phyloP scores from a whole-genome alignment of 352 stramenopile species.

The Phytopythium kandeliae region DNA sequence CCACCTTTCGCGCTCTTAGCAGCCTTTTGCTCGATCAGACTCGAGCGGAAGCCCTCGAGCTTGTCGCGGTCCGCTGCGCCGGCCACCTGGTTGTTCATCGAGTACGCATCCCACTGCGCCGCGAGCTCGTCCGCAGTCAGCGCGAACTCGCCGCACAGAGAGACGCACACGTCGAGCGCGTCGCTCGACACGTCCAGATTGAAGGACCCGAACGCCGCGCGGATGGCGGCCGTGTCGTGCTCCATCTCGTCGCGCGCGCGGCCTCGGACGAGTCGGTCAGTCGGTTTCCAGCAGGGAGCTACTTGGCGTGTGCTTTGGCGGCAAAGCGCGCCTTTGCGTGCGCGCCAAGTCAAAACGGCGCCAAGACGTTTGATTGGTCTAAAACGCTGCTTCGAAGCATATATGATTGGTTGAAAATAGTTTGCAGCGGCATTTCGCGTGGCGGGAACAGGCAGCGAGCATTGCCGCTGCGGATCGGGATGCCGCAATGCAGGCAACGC shows the following conservation, averaged over 20 bases:
- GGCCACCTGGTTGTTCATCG: slow-evolving; percentile 77
- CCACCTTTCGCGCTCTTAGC: slow-evolving; percentile 19
- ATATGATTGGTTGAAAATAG: no score
- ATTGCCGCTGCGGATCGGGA: no score
- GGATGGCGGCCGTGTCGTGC: slow-evolving; percentile 49
- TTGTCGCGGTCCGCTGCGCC: slow-evolving; percentile 49
- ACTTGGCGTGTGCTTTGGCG: slow-evolving; percentile 2
- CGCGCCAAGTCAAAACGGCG: slow-evolving; percentile 1
- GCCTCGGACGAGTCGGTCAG: neutral
- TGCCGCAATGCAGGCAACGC: no score
- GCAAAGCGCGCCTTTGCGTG: neutral
- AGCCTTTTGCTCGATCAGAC: slow-evolving; percentile 51
- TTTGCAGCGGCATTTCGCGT: no score
- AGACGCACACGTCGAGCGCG: slow-evolving; percentile 55
- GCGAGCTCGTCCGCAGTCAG: slow-evolving; percentile 74
- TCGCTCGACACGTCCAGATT: slow-evolving; percentile 74
- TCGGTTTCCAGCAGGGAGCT: neutral
- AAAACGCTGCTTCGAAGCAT: no score
- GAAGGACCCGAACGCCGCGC: slow-evolving; percentile 61
- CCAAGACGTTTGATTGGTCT: neutral
- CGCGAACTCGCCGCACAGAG: slow-evolving; percentile 70
- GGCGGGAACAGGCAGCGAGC: no score
- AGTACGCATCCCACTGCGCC: slow-evolving; percentile 81
- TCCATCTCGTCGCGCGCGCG: slow-evolving; percentile 23
- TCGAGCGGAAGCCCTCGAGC: slow-evolving; percentile 65